Percentiles rank a stretch among this genome's conserved stretches.
Conservation (phyloP, 305 asterid genomes). For the Fraxinus sp. region DNA sequence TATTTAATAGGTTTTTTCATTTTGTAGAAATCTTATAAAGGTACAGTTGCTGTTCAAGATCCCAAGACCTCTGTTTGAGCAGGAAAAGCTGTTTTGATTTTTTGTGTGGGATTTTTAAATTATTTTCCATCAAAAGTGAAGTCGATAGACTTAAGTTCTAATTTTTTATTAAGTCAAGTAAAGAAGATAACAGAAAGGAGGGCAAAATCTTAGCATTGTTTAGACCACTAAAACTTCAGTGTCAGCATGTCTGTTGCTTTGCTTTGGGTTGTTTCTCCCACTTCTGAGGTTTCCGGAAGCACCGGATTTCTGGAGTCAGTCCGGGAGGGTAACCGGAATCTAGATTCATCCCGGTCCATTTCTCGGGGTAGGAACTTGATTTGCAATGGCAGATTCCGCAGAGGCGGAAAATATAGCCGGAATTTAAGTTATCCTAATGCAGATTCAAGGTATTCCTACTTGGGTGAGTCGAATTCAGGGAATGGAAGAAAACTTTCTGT, state of each 20-base stretch:
- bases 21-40: constrained; percentile 43
- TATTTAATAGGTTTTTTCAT: not conserved
- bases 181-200: constrained; percentile 3
- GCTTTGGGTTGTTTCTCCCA: constrained; percentile 70
- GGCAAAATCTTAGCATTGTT: constrained; percentile 32
- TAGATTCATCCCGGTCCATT: constrained; percentile 41
- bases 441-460: constrained; percentile 32
- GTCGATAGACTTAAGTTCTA: not conserved
- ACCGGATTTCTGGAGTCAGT: constrained; percentile 52
- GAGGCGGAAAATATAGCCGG: constrained; percentile 39
- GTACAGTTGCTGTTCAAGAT: constrained; percentile 28
- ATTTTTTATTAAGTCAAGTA: constrained; percentile 8
- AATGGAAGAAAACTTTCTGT: constrained; percentile 39
- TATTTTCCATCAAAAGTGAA: not conserved
- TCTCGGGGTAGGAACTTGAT: constrained; percentile 34
- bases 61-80: constrained; percentile 8
- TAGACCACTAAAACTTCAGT: constrained; percentile 14
- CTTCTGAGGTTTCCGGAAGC: constrained; percentile 50
- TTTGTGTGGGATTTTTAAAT: not conserved
- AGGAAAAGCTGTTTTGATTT: not conserved
- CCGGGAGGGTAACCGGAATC: constrained; percentile 46
- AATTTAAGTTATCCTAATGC: constrained; percentile 34
- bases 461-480: constrained; percentile 37
- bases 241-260: constrained; percentile 71
- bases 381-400: constrained; percentile 38